phyloP scores from a whole-genome alignment of 2,329 filamentous ascomycete genomes.

The Penicillium sp. region DNA sequence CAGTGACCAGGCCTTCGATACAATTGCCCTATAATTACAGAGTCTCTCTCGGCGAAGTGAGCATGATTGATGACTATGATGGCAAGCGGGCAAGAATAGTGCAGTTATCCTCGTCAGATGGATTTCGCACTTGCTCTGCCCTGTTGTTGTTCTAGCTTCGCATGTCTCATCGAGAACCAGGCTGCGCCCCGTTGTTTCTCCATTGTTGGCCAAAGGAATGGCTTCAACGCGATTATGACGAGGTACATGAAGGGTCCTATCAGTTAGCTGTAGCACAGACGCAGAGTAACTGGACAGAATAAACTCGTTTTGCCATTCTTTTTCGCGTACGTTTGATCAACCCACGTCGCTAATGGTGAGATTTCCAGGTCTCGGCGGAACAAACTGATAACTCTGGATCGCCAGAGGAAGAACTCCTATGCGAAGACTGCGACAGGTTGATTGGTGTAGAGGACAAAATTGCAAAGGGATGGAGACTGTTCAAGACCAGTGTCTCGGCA shows the following conservation, averaged over 20 bases:
- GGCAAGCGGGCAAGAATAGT: neutral
- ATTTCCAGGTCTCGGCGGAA: slow-evolving; percentile 29
- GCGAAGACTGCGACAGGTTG: slow-evolving; percentile 34
- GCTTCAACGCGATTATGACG: slow-evolving; percentile 39
- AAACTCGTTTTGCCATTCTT: neutral
- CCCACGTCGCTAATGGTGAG: slow-evolving; percentile 21
- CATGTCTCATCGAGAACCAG: slow-evolving; percentile 23
- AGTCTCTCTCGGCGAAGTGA: slow-evolving; percentile 15
- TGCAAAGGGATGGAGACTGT: slow-evolving; percentile 53
- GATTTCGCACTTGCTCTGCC: slow-evolving; percentile 35
- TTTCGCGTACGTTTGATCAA: neutral
- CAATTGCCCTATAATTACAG: slow-evolving; percentile 59
- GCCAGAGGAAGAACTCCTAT: slow-evolving; percentile 33
- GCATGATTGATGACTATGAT: slow-evolving; percentile 8
- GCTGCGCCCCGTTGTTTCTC: slow-evolving; percentile 30
- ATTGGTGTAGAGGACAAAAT: slow-evolving; percentile 48
- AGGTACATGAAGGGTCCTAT: slow-evolving; percentile 39
- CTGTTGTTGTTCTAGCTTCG: slow-evolving; percentile 7
- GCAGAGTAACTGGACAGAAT: neutral
- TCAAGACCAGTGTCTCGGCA: slow-evolving; percentile 53
- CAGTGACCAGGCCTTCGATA: slow-evolving; percentile 62
- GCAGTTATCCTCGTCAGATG: slow-evolving; percentile 46
- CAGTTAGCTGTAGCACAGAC: neutral
- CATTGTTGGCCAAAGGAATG: slow-evolving; percentile 32
- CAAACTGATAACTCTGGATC: slow-evolving; percentile 34